Evolutionary conservation across 495 filamentous ascomycete genomes (phyloP).

Genomic region (Friedmanniomyces endolithicus): DNA sequence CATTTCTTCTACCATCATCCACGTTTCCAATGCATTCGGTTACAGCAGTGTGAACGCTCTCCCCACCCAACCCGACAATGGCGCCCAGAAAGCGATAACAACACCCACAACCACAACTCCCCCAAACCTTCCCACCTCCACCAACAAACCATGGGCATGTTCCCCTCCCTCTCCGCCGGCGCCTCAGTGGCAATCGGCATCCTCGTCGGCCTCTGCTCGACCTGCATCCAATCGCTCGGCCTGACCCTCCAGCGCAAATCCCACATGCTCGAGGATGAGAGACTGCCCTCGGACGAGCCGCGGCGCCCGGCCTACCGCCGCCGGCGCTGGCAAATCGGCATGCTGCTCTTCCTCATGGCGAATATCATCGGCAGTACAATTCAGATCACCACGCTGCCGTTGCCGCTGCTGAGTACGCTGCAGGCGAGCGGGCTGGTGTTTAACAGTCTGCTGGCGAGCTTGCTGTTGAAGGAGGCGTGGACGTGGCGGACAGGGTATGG

Average conservation of each 20-base stretch:
- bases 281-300: slow-evolving; percentile 60
- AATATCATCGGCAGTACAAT: slow-evolving; percentile 92
- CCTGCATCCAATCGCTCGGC: slow-evolving; percentile 85
- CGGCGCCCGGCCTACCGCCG: slow-evolving; percentile 80
- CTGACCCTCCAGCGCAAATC: slow-evolving; percentile 98
- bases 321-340: slow-evolving; percentile 91
- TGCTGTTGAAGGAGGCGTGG: slow-evolving; percentile 89
- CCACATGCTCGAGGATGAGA: slow-evolving; percentile 94
- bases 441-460: slow-evolving; percentile 90
- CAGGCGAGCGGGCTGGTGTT: slow-evolving; percentile 96
- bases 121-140: background rate
- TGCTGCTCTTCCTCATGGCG: slow-evolving; percentile 90
- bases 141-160: slow-evolving; percentile 1
- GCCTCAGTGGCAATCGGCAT: slow-evolving; percentile 51
- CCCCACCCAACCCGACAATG: background rate
- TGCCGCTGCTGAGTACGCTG: slow-evolving; percentile 88
- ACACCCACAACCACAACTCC: background rate
- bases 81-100: background rate
- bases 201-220: slow-evolving; percentile 81
- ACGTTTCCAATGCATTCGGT: no score
- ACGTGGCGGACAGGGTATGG: slow-evolving; percentile 82
- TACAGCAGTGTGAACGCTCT: no score
- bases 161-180: slow-evolving; percentile 8
- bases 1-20: no score
- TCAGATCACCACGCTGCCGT: slow-evolving; percentile 89